phyloP scores from a whole-genome alignment of 805 yeast species.

The Lipomyces sp. region DNA sequence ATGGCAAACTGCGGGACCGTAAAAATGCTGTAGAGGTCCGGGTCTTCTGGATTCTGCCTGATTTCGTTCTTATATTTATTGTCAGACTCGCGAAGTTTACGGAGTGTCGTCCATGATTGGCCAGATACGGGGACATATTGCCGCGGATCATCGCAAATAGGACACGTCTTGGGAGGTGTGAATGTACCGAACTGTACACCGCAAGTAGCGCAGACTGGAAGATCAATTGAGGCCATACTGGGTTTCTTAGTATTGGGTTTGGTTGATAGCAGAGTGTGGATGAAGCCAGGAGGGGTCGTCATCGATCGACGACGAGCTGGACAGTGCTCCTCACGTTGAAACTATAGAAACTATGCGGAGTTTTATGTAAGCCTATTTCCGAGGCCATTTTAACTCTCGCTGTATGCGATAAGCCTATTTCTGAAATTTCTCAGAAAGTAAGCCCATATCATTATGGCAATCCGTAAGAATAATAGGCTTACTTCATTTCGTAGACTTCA shows the following conservation, averaged over 20 bases:
- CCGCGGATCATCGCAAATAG: conserved; percentile 36
- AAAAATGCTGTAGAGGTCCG: conserved; percentile 26
- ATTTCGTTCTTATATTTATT: conserved; percentile 27
- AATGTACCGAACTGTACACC: conserved; percentile 26
- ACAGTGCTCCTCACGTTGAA: no score
- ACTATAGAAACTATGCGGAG: no score
- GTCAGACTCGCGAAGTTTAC: conserved; percentile 14
- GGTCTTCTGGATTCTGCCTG: conserved; percentile 16
- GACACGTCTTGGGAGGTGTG: conserved; percentile 22
- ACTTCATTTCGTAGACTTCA: no score
- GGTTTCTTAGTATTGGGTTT: neutral
- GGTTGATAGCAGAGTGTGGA: neutral
- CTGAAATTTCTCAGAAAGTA: no score
- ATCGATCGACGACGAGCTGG: no score
- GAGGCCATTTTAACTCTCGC: no score
- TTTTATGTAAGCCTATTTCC: no score
- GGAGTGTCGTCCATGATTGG: conserved; percentile 31
- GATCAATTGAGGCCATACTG: conserved; percentile 18
- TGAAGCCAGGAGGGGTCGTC: neutral
- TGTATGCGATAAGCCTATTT: no score
- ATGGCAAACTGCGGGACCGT: conserved; percentile 37
- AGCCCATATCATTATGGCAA: no score
- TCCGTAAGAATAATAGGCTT: no score
- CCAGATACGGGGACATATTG: conserved; percentile 34
- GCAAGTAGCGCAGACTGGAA: conserved; percentile 32